Evolutionary conservation across 768 basidiomycete genomes (phyloP).

Genomic region (Rhodotorula taiwanensis): DNA sequence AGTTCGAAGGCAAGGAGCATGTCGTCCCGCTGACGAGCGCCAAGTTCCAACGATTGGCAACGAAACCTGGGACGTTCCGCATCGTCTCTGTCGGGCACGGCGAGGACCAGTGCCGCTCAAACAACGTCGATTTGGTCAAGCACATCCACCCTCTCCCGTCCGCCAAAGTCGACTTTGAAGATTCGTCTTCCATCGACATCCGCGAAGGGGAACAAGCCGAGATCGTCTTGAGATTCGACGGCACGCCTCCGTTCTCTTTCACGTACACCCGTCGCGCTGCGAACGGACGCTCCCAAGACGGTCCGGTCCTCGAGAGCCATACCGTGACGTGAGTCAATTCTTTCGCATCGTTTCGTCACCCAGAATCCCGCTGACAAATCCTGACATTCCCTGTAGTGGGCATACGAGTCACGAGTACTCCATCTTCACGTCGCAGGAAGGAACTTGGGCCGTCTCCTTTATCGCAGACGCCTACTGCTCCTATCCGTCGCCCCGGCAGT

Average conservation of each 20-base stretch:
- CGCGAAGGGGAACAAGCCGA: conserved; percentile 85
- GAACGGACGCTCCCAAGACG: conserved; percentile 51
- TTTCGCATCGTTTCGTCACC: not conserved
- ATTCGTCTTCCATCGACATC: conserved; percentile 71
- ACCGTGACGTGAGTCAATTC: conserved; percentile 65
- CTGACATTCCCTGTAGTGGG: conserved; percentile 18
- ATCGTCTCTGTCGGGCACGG: conserved; percentile 84
- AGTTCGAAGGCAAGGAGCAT: conserved; percentile 66
- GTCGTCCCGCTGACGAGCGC: conserved; percentile 62
- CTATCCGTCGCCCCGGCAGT: conserved; percentile 56
- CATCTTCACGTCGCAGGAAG: conserved; percentile 85
- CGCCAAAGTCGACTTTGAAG: conserved; percentile 81
- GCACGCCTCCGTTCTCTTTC: conserved; percentile 93
- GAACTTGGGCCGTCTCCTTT: conserved; percentile 82
- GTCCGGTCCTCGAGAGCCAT: conserved; percentile 82
- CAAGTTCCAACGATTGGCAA: conserved; percentile 77
- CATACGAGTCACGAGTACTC: conserved; percentile 65
- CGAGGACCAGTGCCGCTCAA: conserved; percentile 69
- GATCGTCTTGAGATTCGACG: conserved; percentile 80
- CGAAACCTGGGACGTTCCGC: conserved; percentile 74
- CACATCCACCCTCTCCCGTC: conserved; percentile 73
- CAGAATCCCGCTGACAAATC: too few relatives aligned
- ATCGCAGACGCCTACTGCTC: conserved; percentile 84
- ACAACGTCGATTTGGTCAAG: conserved; percentile 27
- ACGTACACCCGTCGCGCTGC: conserved; percentile 76